Evolutionary conservation across 2,329 filamentous ascomycete species (phyloP).

Genomic region (Botrytis paeoniae): DNA sequence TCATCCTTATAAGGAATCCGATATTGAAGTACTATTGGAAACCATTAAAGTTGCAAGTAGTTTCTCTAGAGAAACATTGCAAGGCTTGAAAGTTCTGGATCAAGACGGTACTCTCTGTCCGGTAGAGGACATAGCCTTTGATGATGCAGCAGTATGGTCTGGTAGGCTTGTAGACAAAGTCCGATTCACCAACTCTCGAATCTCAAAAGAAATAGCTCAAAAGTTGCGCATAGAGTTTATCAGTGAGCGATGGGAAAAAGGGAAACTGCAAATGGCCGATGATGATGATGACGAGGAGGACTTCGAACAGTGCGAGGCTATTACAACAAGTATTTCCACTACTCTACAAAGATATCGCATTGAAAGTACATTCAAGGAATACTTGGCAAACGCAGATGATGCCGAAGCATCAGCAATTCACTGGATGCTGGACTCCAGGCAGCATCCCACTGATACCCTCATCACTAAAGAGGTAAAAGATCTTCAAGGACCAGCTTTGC

Average conservation of each 20-base stretch:
- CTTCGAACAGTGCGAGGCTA: constrained; percentile 37
- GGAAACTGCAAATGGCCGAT: constrained; percentile 29
- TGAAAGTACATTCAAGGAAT: constrained; percentile 39
- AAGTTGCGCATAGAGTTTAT: too few relatives aligned
- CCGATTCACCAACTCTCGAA: constrained; percentile 28
- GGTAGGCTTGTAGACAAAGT: constrained; percentile 18
- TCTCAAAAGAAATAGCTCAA: too few relatives aligned
- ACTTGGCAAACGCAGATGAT: constrained; percentile 41
- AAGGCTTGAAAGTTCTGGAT: constrained; percentile 29
- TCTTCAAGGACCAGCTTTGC: constrained; percentile 37
- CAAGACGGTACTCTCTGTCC: constrained; percentile 22
- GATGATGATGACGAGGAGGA: constrained; percentile 35
- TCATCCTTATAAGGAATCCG: constrained; percentile 24
- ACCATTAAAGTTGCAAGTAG: constrained; percentile 28
- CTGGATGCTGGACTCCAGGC: constrained; percentile 37
- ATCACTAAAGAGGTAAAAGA: constrained; percentile 30
- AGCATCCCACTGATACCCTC: constrained; percentile 25
- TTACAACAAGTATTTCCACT: constrained; percentile 36
- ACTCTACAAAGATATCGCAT: constrained; percentile 38
- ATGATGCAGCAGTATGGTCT: constrained; percentile 22
- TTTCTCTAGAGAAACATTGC: constrained; percentile 19
- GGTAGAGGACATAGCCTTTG: constrained; percentile 28
- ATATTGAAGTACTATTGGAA: constrained; percentile 31
- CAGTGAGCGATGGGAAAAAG: constrained; percentile 25
- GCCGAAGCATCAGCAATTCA: constrained; percentile 31